A percentile compares a stretch with the other conserved stretches of the same genome.
These are phyloP conservation scores for Lasiodiplodia sp. DNA, from an alignment of 2,329 filamentous ascomycete genomes.

Conservation along the genomic window DNA sequence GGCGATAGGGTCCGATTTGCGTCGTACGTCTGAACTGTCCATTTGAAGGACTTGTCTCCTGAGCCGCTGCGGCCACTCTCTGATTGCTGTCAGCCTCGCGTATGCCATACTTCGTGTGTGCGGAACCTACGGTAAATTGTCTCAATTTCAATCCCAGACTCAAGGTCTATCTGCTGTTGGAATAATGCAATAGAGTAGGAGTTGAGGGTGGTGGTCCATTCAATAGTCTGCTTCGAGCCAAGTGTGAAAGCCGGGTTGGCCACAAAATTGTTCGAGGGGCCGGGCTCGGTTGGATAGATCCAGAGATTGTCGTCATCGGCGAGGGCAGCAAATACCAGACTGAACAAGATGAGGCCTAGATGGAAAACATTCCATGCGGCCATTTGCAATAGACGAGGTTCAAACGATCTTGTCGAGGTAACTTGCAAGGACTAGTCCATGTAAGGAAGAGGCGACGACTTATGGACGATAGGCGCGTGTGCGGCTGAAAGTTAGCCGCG, in stretches of 20 bases:
- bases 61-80: not conserved
- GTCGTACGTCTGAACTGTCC: constrained; percentile 10
- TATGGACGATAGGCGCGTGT: not conserved
- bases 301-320: constrained; percentile 11
- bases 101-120: not conserved
- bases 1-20: not conserved
- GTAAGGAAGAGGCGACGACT: not conserved
- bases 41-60: constrained; percentile 13
- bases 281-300: constrained; percentile 11
- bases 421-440: not conserved
- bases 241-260: not conserved
- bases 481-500: not conserved
- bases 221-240: not conserved
- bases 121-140: constrained; percentile 2
- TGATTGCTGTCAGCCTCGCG: not conserved
- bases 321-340: not conserved
- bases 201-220: constrained; percentile 9
- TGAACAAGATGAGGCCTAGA: not conserved
- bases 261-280: constrained; percentile 16
- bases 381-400: not conserved
- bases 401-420: not conserved
- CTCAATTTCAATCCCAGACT: not conserved
- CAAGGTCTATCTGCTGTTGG: constrained; percentile 5
- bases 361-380: not conserved
- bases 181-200: not conserved